A percentile compares a stretch with the other conserved stretches of the same genome.
These are phyloP conservation scores for Salpingoeca rosetta DNA, from an alignment of 78 protist species.

Conservation along the genomic window DNA sequence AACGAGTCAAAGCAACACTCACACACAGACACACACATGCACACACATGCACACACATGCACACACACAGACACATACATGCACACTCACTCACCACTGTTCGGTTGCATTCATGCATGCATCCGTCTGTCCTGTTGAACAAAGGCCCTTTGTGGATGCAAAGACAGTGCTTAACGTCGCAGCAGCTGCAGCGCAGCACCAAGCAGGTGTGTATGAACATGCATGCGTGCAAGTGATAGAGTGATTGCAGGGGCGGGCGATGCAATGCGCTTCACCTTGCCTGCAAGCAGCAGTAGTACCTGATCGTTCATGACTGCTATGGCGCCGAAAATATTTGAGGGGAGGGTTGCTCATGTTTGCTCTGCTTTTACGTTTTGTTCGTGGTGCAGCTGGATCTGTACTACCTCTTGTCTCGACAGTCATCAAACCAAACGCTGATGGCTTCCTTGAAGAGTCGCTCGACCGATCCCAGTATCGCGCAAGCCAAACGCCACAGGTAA, in stretches of 20 bases:
- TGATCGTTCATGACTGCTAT: too few species aligned
- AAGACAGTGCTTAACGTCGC: neutral
- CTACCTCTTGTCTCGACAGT: constrained; percentile 1
- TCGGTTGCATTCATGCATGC: too few species aligned
- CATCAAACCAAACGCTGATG: neutral
- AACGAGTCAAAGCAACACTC: neutral
- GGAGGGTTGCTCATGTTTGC: too few species aligned
- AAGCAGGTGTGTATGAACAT: neutral
- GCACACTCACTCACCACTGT: neutral
- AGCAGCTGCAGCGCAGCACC: neutral
- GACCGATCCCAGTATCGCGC: constrained; percentile 10
- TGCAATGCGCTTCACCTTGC: neutral
- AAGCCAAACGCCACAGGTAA: constrained; percentile 12
- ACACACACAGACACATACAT: neutral
- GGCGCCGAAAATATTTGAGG: too few species aligned
- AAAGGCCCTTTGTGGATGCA: neutral
- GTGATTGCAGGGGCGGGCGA: neutral
- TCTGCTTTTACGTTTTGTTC: neutral
- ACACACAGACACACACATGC: neutral
- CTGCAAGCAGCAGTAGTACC: neutral
- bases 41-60: neutral
- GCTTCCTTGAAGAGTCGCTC: neutral
- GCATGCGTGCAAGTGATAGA: neutral
- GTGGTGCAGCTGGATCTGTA: neutral
- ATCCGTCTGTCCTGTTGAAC: too few species aligned